Evolutionary conservation across 352 stramenopile species (phyloP).

Genomic region (Pythium sp.): DNA sequence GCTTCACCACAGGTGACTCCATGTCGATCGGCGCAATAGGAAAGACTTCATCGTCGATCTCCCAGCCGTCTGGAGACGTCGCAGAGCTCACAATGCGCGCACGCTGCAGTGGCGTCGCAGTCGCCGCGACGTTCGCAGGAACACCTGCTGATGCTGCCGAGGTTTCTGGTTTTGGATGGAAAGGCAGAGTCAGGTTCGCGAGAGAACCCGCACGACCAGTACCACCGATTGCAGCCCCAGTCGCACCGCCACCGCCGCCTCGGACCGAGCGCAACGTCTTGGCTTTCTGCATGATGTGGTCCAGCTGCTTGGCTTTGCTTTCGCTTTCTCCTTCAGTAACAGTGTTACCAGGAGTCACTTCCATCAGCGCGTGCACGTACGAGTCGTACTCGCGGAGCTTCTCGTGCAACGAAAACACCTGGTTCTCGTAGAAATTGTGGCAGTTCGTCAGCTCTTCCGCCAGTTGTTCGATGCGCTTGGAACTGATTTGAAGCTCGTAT

Average conservation of each 20-base stretch:
- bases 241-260: conserved; percentile 29
- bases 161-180: background rate
- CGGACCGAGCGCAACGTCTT: conserved; percentile 64
- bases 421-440: conserved; percentile 51
- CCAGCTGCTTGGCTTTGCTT: conserved; percentile 38
- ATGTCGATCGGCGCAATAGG: conserved; percentile 67
- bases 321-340: conserved; percentile 25
- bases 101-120: conserved; percentile 15
- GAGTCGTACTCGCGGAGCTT: conserved; percentile 50
- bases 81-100: conserved; percentile 26
- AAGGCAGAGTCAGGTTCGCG: background rate
- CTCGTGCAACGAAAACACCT: conserved; percentile 43
- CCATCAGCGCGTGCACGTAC: conserved; percentile 41
- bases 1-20: conserved; percentile 73
- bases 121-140: conserved; percentile 4
- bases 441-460: conserved; percentile 46
- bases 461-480: conserved; percentile 40
- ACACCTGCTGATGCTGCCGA: background rate
- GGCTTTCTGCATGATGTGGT: conserved; percentile 47
- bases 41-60: conserved; percentile 64
- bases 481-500: conserved; percentile 43
- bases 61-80: conserved; percentile 42
- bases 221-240: conserved; percentile 12
- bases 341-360: conserved; percentile 12
- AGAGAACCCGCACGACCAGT: background rate